These are phyloP conservation scores for Aspergillus sp. DNA, from an alignment of 2,329 filamentous ascomycete genomes.

Conservation along the genomic window DNA sequence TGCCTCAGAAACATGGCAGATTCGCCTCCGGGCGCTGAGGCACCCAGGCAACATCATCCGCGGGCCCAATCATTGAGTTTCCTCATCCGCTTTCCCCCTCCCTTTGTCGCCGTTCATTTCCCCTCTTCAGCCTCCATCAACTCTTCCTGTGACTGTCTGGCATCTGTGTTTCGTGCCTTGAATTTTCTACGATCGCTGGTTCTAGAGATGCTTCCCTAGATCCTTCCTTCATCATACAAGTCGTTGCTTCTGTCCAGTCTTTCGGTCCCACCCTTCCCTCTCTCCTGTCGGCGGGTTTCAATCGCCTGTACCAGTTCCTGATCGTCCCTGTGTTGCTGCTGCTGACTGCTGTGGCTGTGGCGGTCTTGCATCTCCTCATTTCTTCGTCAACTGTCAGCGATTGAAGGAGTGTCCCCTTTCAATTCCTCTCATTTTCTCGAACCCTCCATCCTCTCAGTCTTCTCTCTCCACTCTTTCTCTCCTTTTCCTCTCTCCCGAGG, in stretches of 20 bases:
- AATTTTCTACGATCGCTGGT: conserved; percentile 11
- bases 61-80: conserved; percentile 11
- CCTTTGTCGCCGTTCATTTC: conserved; percentile 17
- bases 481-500: conserved; percentile 10
- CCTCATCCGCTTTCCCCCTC: conserved; percentile 5
- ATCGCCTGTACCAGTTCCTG: conserved; percentile 18
- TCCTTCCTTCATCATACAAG: background rate
- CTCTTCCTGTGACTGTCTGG: conserved; percentile 14
- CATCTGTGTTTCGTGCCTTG: conserved; percentile 10
- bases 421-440: conserved; percentile 6
- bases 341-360: conserved; percentile 35
- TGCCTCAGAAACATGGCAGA: conserved; percentile 4
- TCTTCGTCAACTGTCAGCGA: conserved; percentile 22
- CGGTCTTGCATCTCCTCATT: conserved; percentile 28
- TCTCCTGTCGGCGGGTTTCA: conserved; percentile 12
- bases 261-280: conserved; percentile 4
- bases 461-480: conserved; percentile 13
- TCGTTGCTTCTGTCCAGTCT: background rate
- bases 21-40: background rate
- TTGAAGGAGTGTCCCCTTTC: conserved; percentile 16
- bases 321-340: conserved; percentile 19
- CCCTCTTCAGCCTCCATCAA: conserved; percentile 24
- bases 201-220: conserved; percentile 9
- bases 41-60: conserved; percentile 4
- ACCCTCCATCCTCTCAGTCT: conserved; percentile 2